A percentile compares a stretch with the other conserved stretches of the same genome.
Conservation (phyloP, 2,329 filamentous ascomycete genomes). For the Fusarium drepaniforme region DNA sequence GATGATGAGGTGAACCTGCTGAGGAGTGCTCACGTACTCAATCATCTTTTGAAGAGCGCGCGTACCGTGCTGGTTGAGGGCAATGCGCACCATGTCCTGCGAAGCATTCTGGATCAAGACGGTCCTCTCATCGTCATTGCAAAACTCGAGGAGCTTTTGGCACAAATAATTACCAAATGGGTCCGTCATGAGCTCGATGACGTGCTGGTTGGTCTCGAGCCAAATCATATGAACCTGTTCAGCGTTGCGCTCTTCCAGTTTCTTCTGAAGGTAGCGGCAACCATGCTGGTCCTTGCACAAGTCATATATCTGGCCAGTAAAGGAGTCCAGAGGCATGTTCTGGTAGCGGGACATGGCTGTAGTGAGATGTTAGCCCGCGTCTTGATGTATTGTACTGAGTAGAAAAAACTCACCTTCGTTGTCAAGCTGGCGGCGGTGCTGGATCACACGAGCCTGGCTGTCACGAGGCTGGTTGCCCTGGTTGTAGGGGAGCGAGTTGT, state of each 20-base stretch:
- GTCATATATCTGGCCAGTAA: slow-evolving; percentile 85
- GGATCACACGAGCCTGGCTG: slow-evolving; percentile 80
- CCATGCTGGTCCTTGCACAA: slow-evolving; percentile 99
- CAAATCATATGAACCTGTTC: slow-evolving; percentile 94
- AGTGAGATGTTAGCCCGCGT: slow-evolving; percentile 44
- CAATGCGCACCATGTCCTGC: slow-evolving; percentile 89
- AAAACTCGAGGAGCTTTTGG: slow-evolving; percentile 97
- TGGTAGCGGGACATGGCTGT: slow-evolving; percentile 82
- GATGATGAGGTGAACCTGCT: slow-evolving; percentile 90
- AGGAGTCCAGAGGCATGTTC: slow-evolving; percentile 84
- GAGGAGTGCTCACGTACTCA: slow-evolving; percentile 88
- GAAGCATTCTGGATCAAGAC: slow-evolving; percentile 91
- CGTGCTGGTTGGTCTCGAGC: slow-evolving; percentile 90
- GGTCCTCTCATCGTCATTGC: slow-evolving; percentile 95
- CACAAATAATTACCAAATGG: slow-evolving; percentile 99
- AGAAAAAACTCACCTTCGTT: slow-evolving; percentile 69
- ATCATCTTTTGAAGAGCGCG: slow-evolving; percentile 99
- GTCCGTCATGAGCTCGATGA: slow-evolving; percentile 98
- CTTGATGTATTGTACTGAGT: neutral
- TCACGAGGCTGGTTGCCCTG: slow-evolving; percentile 73
- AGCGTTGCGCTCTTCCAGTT: slow-evolving; percentile 89
- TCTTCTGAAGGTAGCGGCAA: slow-evolving; percentile 96
- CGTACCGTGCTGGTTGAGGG: slow-evolving; percentile 96
- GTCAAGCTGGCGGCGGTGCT: slow-evolving; percentile 80
- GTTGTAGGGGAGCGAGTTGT: slow-evolving; percentile 63